Percentiles rank a stretch among this genome's conserved stretches.
Conservation (phyloP, 306 rosid genomes). For the Cucurbita moschata region DNA sequence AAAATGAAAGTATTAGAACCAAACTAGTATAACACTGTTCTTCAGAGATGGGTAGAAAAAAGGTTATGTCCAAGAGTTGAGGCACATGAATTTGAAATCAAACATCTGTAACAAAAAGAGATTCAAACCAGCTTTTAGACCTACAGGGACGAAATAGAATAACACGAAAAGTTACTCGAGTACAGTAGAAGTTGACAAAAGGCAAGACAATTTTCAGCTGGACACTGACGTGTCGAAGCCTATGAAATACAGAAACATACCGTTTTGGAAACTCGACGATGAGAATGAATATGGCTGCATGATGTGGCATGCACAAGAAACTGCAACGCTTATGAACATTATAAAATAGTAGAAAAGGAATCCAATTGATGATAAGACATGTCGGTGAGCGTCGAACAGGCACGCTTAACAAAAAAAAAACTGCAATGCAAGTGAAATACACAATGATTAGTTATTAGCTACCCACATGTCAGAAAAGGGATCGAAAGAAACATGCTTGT, state of each 20-base stretch:
- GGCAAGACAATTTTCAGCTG: background rate
- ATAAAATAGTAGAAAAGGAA: background rate
- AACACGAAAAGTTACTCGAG: background rate
- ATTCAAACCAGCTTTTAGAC: background rate
- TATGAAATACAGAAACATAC: background rate
- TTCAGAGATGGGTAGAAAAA: background rate
- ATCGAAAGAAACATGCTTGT: background rate
- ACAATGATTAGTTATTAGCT: background rate
- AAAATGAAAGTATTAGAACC: background rate
- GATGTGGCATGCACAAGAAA: background rate
- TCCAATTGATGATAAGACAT: background rate
- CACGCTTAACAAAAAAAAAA: background rate
- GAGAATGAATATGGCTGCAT: background rate
- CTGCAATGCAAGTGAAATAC: background rate
- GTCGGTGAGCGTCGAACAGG: background rate
- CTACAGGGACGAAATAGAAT: background rate
- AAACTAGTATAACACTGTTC: background rate
- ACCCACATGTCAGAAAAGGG: background rate
- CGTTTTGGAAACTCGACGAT: background rate
- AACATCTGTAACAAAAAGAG: background rate
- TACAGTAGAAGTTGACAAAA: background rate
- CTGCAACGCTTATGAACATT: background rate
- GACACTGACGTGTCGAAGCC: background rate
- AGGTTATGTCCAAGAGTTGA: background rate
- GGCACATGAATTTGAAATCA: background rate